Conservation (phyloP, 805 yeast genomes). For the Suhomyces tanzawaensis region DNA sequence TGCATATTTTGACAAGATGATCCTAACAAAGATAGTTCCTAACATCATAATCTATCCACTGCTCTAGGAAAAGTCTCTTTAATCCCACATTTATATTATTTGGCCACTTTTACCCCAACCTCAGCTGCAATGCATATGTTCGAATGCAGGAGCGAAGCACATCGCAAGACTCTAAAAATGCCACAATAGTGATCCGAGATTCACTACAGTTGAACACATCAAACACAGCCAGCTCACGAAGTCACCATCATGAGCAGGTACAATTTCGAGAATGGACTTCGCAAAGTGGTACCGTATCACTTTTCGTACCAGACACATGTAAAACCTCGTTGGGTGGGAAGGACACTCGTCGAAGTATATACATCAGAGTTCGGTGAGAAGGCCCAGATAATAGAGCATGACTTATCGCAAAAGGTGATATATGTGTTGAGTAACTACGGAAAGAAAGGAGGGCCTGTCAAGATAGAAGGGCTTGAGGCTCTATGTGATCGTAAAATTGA, state of each 20-base stretch:
- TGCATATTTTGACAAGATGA: too few species aligned
- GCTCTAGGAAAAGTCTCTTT: too few species aligned
- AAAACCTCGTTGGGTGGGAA: conserved; percentile 40
- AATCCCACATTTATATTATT: too few species aligned
- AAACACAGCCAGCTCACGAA: too few species aligned
- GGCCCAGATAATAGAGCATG: conserved; percentile 20
- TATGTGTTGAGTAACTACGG: conserved; percentile 26
- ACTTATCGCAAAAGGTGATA: conserved; percentile 22
- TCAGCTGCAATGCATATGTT: background rate
- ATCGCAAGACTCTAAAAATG: background rate
- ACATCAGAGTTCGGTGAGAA: conserved; percentile 34
- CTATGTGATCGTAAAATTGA: conserved; percentile 7
- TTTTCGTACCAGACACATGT: conserved; percentile 28
- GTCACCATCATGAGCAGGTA: background rate
- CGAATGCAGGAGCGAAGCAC: background rate
- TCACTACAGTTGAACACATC: too few species aligned
- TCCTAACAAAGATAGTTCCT: too few species aligned
- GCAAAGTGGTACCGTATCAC: conserved; percentile 38
- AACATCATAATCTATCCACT: too few species aligned
- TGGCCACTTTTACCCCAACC: background rate
- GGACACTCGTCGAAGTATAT: conserved; percentile 30
- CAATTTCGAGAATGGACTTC: conserved; percentile 26
- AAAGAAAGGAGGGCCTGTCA: conserved; percentile 12
- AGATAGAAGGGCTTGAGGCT: conserved; percentile 21
- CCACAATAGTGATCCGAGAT: too few species aligned